phyloP scores from a whole-genome alignment of 2,329 filamentous ascomycete genomes.

The Penicillium glabrum region DNA sequence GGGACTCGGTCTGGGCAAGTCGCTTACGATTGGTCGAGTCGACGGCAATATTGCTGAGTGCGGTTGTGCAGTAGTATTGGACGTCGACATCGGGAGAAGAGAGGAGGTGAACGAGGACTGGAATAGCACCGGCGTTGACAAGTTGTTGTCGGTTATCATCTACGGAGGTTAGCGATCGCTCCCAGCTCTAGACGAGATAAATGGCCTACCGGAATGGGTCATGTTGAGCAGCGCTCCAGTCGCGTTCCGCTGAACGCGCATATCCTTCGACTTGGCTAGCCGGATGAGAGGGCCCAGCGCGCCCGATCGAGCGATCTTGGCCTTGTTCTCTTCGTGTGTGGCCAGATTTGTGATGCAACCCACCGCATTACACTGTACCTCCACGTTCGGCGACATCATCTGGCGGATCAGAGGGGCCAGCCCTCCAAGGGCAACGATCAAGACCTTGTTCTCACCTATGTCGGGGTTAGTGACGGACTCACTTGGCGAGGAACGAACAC shows the following conservation, averaged over 20 bases:
- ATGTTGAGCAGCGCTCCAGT: conserved; percentile 96
- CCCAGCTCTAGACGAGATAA: background rate
- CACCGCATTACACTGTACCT: conserved; percentile 98
- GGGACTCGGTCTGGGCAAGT: conserved; percentile 84
- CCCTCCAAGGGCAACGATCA: conserved; percentile 90
- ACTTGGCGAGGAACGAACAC: background rate
- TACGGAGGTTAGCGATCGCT: conserved; percentile 41
- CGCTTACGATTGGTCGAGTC: conserved; percentile 88
- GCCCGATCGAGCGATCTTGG: conserved; percentile 93
- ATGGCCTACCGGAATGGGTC: conserved; percentile 85
- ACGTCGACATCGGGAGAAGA: conserved; percentile 94
- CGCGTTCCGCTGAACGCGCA: conserved; percentile 96
- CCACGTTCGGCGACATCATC: conserved; percentile 97
- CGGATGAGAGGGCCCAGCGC: conserved; percentile 87
- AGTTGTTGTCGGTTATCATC: conserved; percentile 98
- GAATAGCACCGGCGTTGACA: conserved; percentile 96
- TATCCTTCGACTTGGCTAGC: conserved; percentile 94
- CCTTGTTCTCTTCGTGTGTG: conserved; percentile 98
- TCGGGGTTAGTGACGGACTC: conserved; percentile 16
- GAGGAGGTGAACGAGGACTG: conserved; percentile 90
- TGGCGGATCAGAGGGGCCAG: conserved; percentile 90
- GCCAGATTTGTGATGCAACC: conserved; percentile 98
- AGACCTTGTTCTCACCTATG: conserved; percentile 94
- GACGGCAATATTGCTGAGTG: conserved; percentile 96
- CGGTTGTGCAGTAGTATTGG: conserved; percentile 98